Base-by-base conservation (phyloP, 2,329 filamentous ascomycete genomes). In the Pyricularia pennisetigena region DNA sequence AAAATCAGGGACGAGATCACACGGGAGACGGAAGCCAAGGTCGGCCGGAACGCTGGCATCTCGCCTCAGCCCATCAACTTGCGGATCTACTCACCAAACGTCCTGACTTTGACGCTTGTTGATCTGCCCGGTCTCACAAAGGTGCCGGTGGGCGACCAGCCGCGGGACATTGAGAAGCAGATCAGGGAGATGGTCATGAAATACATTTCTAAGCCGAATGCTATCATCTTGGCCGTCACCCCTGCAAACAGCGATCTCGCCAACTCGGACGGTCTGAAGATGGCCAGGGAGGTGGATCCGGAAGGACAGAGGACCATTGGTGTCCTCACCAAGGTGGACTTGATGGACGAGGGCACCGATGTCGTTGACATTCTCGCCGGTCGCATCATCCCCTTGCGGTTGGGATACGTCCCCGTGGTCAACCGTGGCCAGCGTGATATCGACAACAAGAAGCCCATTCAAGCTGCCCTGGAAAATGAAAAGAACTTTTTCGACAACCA, bases 281-380 rank as follows among this genome's bases (percentile, higher is more conserved):
- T 99, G 70, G 95, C 95, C 70, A 90, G 95, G 67, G 93, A 99
- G 87, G 95, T 99, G 68, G 95, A 99, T 79, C 91, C 95, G 2
- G 89, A 97, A 78, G 95, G 95, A 71, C 89, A 92, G 78, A 88
- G 95, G 77, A 99, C 95, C 24, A 98, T 99, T 76, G 95, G 95
- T 75, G 94, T 99, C 69, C 85, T 99, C 70, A 98, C 95, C 70
- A 99, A 99, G 81, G 83, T 99, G 71, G 95, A 99, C 77, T 82
- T 99, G 69, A 99, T 99, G 95, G 95, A 99, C 76, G 94, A 99
- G 76, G 95, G 95, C 71, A 99, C 95, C 69, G 98, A 99, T 75
- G 95, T 95, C 20, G 85, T 99, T 73, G 95, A 99, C 75, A 99
- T 99, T 82, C 85, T 99, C 75, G 96, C 95, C 72, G 96, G 96